Base-by-base conservation (phyloP, 768 basidiomycete genomes). In the Amanita subjunquillea region DNA sequence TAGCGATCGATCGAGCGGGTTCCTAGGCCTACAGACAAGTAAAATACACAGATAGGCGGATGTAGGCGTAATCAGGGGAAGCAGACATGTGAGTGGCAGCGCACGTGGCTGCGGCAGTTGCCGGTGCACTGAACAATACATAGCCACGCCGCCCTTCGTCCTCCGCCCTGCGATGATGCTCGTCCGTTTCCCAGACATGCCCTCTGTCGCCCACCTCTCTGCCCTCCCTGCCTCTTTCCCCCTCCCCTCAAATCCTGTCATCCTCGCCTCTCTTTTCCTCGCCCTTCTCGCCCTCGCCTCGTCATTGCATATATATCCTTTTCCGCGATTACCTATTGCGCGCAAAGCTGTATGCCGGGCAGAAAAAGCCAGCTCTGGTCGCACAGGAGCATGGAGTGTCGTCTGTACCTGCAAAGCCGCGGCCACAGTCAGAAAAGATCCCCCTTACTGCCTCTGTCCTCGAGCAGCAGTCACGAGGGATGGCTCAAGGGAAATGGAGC, bases 201-300 rank as follows among this genome's bases (percentile, higher is more conserved):
- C 55, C 22, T 53, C 50, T 42, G 57, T 58, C 53, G 44, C 54
- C 40, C 50, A 53, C 40, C 47, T 53, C 38, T 58, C 57, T n/a
- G 51, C 54, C 38, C 44, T 58, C 46, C 57, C 56, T 7, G 53
- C 55, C 13, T 54, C 54, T 7, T 42, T 44, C 22, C 9, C 29
- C 34, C 32, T 52, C 20, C 51, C 51, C 34, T 52, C 51, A 15
- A 53, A 53, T 48, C 54, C 64, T 40, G 59, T 57, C 43, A 53
- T 56, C 47, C 63, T 61, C 55, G 54, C 60, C 40, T 55, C 57
- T 29, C 53, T 65, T 22, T 57, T 65, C 46, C 58, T 58, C 55
- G 51, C 51, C 8, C 44, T 53, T 25, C 10, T 43, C 25, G 13
- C 46, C 25, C 44, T 53, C 43, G 32, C 46, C 20, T 46, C n/a